These are phyloP conservation scores for Jacaranda copaia DNA, from an alignment of 257 asterid genomes.

Conservation along the genomic window DNA sequence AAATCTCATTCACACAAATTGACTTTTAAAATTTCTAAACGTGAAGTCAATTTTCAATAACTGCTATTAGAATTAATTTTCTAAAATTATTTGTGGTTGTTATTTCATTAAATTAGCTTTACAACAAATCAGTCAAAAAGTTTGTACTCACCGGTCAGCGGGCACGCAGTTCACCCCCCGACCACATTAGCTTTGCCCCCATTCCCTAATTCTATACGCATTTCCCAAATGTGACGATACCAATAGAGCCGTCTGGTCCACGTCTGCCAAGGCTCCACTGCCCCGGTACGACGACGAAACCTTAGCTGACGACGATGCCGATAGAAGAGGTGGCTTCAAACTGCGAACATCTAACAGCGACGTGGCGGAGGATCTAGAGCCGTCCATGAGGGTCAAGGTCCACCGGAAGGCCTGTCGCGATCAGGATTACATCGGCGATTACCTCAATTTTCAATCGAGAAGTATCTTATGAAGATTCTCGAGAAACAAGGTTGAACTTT, in stretches of 20 bases:
- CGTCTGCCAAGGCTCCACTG: too few relatives aligned
- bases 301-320: slow-evolving; percentile 30
- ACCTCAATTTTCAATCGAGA: slow-evolving; percentile 47
- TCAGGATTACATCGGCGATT: slow-evolving; percentile 28
- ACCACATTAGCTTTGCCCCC: too few relatives aligned
- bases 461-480: slow-evolving; percentile 60
- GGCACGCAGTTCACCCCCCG: too few relatives aligned
- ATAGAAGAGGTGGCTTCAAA: background rate
- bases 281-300: slow-evolving; percentile 15
- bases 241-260: too few relatives aligned
- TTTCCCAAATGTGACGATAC: too few relatives aligned
- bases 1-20: too few relatives aligned
- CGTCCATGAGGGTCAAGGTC: slow-evolving; percentile 38
- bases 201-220: background rate
- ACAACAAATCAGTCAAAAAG: too few relatives aligned
- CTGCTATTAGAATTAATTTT: too few relatives aligned
- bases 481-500: slow-evolving; percentile 58
- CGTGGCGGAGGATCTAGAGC: slow-evolving; percentile 42
- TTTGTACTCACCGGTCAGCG: too few relatives aligned
- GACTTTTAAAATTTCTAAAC: too few relatives aligned
- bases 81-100: background rate
- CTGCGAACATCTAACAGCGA: slow-evolving; percentile 34
- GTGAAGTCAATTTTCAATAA: too few relatives aligned
- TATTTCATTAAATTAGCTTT: too few relatives aligned
- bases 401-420: slow-evolving; percentile 38